Conservation (phyloP, 176 grass and related monocot genomes). For the Leersia perrieri region DNA sequence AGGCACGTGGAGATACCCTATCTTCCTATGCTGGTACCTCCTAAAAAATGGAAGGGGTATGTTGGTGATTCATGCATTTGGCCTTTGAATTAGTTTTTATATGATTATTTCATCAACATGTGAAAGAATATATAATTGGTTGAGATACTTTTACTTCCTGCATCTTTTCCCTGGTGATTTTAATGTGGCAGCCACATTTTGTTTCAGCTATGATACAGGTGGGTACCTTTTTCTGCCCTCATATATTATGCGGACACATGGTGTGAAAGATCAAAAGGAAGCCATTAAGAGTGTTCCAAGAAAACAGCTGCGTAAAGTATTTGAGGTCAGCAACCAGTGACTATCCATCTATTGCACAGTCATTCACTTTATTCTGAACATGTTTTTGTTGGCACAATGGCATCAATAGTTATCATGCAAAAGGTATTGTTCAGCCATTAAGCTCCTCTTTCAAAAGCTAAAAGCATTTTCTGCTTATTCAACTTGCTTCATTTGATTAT, state of each 20-base stretch:
- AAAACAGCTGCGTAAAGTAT: slow-evolving; percentile 84
- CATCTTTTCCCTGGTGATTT: slow-evolving; percentile 14
- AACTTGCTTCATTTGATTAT: slow-evolving; percentile 21
- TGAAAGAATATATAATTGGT: neutral
- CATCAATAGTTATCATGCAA: slow-evolving; percentile 12
- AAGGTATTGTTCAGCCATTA: neutral
- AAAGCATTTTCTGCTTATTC: neutral
- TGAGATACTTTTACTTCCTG: slow-evolving; percentile 2
- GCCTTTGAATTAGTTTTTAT: slow-evolving; percentile 16
- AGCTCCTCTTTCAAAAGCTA: neutral
- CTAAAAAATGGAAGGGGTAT: slow-evolving; percentile 94
- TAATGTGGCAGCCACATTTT: slow-evolving; percentile 4
- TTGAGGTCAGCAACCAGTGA: slow-evolving; percentile 52
- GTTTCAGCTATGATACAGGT: slow-evolving; percentile 79
- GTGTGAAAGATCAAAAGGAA: slow-evolving; percentile 83
- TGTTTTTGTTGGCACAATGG: neutral
- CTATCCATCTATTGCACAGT: slow-evolving; percentile 14
- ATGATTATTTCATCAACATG: neutral
- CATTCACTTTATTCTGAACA: slow-evolving; percentile 12
- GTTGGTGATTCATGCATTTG: slow-evolving; percentile 30
- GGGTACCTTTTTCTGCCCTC: slow-evolving; percentile 88
- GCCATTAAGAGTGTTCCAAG: slow-evolving; percentile 70
- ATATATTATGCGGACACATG: slow-evolving; percentile 90
- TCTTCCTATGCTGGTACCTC: slow-evolving; percentile 87
- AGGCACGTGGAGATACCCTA: slow-evolving; percentile 84